phyloP scores from a whole-genome alignment of 1,284 basidiomycete species.

The Prillingera fragicola region DNA sequence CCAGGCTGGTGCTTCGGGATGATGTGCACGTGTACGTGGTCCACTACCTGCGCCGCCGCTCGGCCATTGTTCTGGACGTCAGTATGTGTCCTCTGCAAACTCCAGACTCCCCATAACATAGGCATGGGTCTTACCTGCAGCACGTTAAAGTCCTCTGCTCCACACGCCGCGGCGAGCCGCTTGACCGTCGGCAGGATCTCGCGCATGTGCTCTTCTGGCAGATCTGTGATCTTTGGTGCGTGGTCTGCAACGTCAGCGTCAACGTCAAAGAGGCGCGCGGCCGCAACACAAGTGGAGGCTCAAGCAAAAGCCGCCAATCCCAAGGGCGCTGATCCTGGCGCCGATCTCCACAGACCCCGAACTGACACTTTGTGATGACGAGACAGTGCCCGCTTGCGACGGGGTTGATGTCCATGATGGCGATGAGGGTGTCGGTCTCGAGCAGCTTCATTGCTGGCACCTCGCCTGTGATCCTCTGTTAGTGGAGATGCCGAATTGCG shows the following conservation, averaged over 20 bases:
- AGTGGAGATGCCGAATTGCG: no score
- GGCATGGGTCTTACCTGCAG: slow-evolving; percentile 61
- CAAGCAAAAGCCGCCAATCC: no score
- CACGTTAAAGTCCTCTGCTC: slow-evolving; percentile 73
- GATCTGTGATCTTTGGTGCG: slow-evolving; percentile 66
- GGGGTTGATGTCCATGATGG: slow-evolving; percentile 86
- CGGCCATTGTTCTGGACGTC: slow-evolving; percentile 78
- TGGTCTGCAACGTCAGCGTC: no score
- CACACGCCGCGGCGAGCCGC: slow-evolving; percentile 69
- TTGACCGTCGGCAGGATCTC: slow-evolving; percentile 74
- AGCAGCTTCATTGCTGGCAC: slow-evolving; percentile 60
- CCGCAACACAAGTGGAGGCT: no score
- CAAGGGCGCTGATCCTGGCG: no score
- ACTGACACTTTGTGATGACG: slow-evolving; percentile 79
- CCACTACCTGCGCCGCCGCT: slow-evolving; percentile 70
- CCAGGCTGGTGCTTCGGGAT: slow-evolving; percentile 77
- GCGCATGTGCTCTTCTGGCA: slow-evolving; percentile 72
- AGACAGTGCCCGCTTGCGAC: slow-evolving; percentile 71
- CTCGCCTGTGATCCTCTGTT: slow-evolving; percentile 47
- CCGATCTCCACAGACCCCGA: no score
- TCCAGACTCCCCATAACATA: no score
- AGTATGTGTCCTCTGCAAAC: no score
- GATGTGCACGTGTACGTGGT: slow-evolving; percentile 80
- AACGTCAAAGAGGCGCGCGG: no score
- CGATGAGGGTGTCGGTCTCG: slow-evolving; percentile 65